phyloP scores from a whole-genome alignment of 257 asterid genomes.

The Jaltomata sinuosa region DNA sequence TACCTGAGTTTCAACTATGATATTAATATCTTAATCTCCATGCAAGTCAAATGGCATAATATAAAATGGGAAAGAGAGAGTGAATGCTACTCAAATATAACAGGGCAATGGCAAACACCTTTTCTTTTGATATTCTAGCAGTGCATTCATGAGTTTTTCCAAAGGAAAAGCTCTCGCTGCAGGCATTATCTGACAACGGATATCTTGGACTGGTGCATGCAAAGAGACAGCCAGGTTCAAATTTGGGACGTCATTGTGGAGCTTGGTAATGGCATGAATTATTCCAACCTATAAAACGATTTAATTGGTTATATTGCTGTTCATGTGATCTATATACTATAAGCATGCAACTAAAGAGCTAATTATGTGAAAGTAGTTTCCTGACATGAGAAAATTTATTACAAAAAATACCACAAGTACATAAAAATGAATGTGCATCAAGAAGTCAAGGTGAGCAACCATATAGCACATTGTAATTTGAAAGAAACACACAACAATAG shows the following conservation, averaged over 20 bases:
- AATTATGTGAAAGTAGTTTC: neutral
- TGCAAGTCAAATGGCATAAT: neutral
- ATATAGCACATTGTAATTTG: neutral
- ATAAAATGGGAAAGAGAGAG: neutral
- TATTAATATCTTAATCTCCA: neutral
- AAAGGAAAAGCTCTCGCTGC: constrained; percentile 97
- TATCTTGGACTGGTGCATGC: constrained; percentile 92
- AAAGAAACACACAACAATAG: neutral
- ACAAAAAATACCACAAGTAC: neutral
- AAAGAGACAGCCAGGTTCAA: constrained; percentile 86
- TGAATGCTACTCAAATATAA: neutral
- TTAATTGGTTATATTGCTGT: neutral
- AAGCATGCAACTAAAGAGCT: neutral
- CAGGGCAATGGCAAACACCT: constrained; percentile 32
- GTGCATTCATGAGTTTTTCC: constrained; percentile 70
- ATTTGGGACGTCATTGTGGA: constrained; percentile 72
- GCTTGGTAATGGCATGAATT: constrained; percentile 74
- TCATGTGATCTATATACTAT: neutral
- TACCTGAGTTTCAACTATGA: neutral
- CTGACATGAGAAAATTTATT: neutral
- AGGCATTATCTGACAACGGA: constrained; percentile 98
- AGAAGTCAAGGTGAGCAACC: neutral
- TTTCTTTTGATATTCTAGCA: constrained; percentile 60
- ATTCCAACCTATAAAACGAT: constrained; percentile 70
- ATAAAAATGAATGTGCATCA: neutral